Percentiles rank a stretch among this genome's conserved stretches.
phyloP scores from a whole-genome alignment of 2,329 filamentous ascomycete genomes.

The Arthrocladium fulminans region DNA sequence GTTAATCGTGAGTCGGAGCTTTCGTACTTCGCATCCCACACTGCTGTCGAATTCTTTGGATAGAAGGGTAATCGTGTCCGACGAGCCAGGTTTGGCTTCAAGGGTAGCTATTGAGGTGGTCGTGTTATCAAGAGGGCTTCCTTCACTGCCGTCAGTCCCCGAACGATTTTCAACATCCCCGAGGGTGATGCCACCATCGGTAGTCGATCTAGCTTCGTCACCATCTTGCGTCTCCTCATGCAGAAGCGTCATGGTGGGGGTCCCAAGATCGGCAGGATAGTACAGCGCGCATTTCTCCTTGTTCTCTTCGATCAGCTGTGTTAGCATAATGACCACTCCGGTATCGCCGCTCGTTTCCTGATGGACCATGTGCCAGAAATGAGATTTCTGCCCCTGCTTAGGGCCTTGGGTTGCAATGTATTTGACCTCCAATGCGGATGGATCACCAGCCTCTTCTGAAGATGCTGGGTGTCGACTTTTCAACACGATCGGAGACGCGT shows the following conservation, averaged over 20 bases:
- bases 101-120: not conserved
- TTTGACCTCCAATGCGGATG: conserved; percentile 32
- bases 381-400: conserved; percentile 62
- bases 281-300: conserved; percentile 84
- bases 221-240: conserved; percentile 43
- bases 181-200: conserved; percentile 36
- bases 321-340: conserved; percentile 89
- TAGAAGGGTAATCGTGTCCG: conserved; percentile 40
- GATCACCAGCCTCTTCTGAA: not conserved
- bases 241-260: conserved; percentile 39
- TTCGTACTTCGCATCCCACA: conserved; percentile 61
- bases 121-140: not conserved
- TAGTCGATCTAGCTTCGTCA: conserved; percentile 54
- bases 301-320: conserved; percentile 69
- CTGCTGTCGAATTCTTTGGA: conserved; percentile 46
- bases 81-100: not conserved
- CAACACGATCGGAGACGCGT: conserved; percentile 64
- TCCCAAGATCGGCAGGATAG: conserved; percentile 56
- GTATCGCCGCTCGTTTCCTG: conserved; percentile 60
- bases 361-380: conserved; percentile 94
- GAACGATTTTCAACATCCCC: conserved; percentile 17
- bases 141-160: conserved; percentile 20
- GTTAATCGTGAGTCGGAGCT: conserved; percentile 48
- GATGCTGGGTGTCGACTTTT: conserved; percentile 34
- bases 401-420: conserved; percentile 88